A percentile compares a stretch with the other conserved stretches of the same genome.
These are phyloP conservation scores for Gossypium turneri DNA, from an alignment of 345 rosid species.

Conservation along the genomic window DNA sequence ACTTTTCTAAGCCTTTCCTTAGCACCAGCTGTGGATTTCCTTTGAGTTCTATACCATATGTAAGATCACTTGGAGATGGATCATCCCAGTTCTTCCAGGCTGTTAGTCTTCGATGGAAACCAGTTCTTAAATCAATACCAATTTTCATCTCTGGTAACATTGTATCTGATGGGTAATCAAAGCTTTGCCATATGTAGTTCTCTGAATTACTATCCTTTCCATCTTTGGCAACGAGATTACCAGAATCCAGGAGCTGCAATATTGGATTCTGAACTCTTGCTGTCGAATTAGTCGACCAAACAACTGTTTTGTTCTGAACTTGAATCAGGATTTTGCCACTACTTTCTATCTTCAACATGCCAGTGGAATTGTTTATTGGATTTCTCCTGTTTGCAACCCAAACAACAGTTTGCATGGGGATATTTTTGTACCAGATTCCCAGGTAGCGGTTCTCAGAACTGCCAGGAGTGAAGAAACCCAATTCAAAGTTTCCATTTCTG, in stretches of 20 bases:
- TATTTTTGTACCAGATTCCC: too few relatives aligned
- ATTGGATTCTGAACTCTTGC: too few relatives aligned
- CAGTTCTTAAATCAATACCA: conserved; percentile 20
- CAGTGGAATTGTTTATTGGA: too few relatives aligned
- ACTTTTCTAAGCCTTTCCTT: conserved; percentile 3
- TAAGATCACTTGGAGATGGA: conserved; percentile 15
- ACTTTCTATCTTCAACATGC: not conserved
- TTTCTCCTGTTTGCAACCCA: too few relatives aligned
- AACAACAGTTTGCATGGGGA: too few relatives aligned
- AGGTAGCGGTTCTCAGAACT: too few relatives aligned
- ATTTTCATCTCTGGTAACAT: conserved; percentile 38
- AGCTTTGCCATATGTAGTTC: too few relatives aligned
- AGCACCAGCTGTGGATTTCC: conserved; percentile 9
- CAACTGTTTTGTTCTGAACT: not conserved
- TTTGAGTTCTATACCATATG: not conserved
- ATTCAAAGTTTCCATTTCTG: not conserved
- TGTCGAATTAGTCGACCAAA: conserved; percentile 1
- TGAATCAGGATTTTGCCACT: conserved; percentile 3
- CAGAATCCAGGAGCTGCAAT: too few relatives aligned
- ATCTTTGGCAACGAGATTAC: too few relatives aligned
- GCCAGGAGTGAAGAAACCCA: conserved; percentile 29
- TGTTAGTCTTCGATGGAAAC: not conserved
- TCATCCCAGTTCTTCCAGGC: conserved; percentile 18
- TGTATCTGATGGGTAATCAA: too few relatives aligned
- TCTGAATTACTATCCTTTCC: too few relatives aligned